Conservation (phyloP, 768 basidiomycete species). For the Macrocybe gigantea region DNA sequence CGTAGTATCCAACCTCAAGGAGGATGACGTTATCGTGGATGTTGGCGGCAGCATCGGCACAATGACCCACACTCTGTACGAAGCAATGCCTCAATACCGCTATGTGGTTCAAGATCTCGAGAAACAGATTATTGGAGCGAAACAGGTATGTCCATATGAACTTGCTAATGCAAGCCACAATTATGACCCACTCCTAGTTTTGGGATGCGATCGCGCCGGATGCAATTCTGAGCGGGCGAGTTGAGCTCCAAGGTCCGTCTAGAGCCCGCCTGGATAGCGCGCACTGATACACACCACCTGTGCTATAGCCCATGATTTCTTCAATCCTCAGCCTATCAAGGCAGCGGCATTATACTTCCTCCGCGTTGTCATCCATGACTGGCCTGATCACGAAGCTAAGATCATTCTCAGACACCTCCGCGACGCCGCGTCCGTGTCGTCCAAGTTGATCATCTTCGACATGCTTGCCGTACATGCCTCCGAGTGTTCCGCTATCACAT, state of each 20-base stretch:
- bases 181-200: constrained; percentile 11
- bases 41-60: constrained; percentile 31
- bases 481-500: constrained; percentile 1
- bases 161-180: background rate
- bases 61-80: constrained; percentile 17
- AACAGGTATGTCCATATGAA: constrained; percentile 10
- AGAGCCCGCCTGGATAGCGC: background rate
- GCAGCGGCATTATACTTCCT: constrained; percentile 20
- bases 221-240: constrained; percentile 12
- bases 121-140: constrained; percentile 16
- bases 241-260: constrained; percentile 17
- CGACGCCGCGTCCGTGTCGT: constrained; percentile 13
- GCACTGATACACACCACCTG: background rate
- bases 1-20: constrained; percentile 10
- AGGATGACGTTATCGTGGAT: constrained; percentile 19
- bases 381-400: constrained; percentile 14
- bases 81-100: constrained; percentile 23
- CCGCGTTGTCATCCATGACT: constrained; percentile 27
- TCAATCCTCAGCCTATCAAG: constrained; percentile 21
- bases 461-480: constrained; percentile 13
- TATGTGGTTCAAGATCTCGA: constrained; percentile 29
- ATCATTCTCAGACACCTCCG: constrained; percentile 19
- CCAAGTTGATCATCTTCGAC: constrained; percentile 22
- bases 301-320: constrained; percentile 23
- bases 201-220: constrained; percentile 19